These are phyloP conservation scores for Globisporangium uncinulatum DNA, from an alignment of 352 stramenopile species.

Conservation along the genomic window DNA sequence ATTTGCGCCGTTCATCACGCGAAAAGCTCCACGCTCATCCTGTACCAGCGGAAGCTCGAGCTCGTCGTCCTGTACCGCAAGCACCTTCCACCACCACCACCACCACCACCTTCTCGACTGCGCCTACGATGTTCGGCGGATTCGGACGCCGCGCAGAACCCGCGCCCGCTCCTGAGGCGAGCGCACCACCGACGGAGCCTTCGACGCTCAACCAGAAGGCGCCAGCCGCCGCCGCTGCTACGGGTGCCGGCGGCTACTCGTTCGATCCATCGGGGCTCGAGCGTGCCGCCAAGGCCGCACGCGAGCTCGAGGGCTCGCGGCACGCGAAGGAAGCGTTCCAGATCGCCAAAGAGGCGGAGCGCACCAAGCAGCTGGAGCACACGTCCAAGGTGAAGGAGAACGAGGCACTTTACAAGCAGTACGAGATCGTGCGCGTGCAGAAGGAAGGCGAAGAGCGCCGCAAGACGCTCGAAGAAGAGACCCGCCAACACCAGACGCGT, in stretches of 20 bases:
- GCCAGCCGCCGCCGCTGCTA: slow-evolving; percentile 1
- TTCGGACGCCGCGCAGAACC: slow-evolving; percentile 12
- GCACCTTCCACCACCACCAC: not conserved
- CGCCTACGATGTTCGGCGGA: slow-evolving; percentile 16
- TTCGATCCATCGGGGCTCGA: slow-evolving; percentile 97
- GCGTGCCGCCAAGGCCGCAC: slow-evolving; percentile 95
- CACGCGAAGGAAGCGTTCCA: slow-evolving; percentile 94
- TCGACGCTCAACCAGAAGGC: slow-evolving; percentile 22
- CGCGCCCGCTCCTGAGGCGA: slow-evolving; percentile 12
- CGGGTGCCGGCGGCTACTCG: slow-evolving; percentile 57
- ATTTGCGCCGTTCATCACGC: not conserved
- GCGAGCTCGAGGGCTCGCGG: slow-evolving; percentile 94
- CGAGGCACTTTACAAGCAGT: slow-evolving; percentile 91
- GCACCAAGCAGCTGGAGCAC: slow-evolving; percentile 93
- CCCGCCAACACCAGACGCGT: slow-evolving; percentile 94
- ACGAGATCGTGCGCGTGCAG: slow-evolving; percentile 93
- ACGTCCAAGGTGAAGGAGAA: slow-evolving; percentile 91
- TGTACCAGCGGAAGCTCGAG: not conserved
- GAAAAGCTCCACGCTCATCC: not conserved
- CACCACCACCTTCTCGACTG: not conserved
- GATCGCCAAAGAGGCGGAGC: slow-evolving; percentile 94
- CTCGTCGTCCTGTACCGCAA: not conserved
- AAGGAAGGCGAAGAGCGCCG: slow-evolving; percentile 95
- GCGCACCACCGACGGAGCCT: not conserved
- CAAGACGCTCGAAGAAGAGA: slow-evolving; percentile 97